phyloP scores from a whole-genome alignment of 2,329 filamentous ascomycete genomes.

The Ophiosphaerella korrae region DNA sequence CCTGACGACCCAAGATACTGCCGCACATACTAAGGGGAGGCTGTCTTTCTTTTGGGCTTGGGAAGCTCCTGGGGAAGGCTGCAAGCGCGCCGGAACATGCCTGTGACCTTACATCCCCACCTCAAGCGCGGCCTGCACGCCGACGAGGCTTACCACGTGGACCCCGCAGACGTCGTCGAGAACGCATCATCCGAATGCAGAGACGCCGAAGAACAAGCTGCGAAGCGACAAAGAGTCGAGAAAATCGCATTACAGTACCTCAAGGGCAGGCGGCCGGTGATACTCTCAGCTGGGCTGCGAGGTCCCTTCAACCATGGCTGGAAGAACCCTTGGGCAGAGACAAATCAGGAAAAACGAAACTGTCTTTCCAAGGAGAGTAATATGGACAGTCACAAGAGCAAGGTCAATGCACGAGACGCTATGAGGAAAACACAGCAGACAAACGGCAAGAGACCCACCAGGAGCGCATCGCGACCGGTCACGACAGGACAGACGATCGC shows the following conservation, averaged over 20 bases:
- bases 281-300: slow-evolving; percentile 65
- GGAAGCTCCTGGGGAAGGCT: not conserved
- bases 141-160: slow-evolving; percentile 17
- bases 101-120: slow-evolving; percentile 25
- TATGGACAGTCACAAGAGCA: not conserved
- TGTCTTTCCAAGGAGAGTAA: not conserved
- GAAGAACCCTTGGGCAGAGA: slow-evolving; percentile 44
- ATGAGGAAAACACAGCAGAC: not conserved
- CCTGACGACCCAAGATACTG: no score
- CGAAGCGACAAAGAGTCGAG: slow-evolving; percentile 64
- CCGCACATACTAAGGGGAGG: no score
- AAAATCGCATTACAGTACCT: slow-evolving; percentile 64
- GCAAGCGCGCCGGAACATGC: slow-evolving; percentile 14
- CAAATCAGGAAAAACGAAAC: slow-evolving; percentile 3
- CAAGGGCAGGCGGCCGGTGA: slow-evolving; percentile 59
- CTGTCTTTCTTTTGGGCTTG: not conserved
- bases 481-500: not conserved
- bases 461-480: not conserved
- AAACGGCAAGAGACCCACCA: not conserved
- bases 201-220: slow-evolving; percentile 59
- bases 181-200: slow-evolving; percentile 56
- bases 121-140: slow-evolving; percentile 32
- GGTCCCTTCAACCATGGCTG: slow-evolving; percentile 62
- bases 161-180: slow-evolving; percentile 53
- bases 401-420: slow-evolving; percentile 1